Evolutionary conservation across 2,329 filamentous ascomycete species (phyloP).

Genomic region (Aspergillus luchuensis): DNA sequence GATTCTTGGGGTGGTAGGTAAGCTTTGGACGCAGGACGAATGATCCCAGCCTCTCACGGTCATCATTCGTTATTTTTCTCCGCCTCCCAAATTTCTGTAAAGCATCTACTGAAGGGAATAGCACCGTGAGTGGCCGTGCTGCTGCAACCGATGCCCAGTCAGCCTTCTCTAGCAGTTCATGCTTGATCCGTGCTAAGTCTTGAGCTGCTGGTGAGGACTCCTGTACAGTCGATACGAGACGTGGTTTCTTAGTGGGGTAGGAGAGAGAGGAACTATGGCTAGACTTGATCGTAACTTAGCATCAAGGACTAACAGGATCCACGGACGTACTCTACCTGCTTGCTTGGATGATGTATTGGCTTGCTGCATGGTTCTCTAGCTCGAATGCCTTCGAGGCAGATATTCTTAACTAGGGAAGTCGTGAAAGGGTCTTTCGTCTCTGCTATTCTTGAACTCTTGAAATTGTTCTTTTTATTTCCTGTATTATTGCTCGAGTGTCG

Average conservation of each 20-base stretch:
- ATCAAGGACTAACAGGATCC: not conserved
- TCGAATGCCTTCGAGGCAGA: conserved; percentile 1
- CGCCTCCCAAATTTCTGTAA: conserved; percentile 39
- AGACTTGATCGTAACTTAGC: not conserved
- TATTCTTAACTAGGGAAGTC: conserved; percentile 16
- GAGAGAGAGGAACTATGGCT: not conserved
- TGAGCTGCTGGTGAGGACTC: not conserved
- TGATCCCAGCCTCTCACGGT: conserved; percentile 29
- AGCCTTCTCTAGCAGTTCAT: conserved; percentile 34
- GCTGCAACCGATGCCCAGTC: conserved; percentile 44
- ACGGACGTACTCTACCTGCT: not conserved
- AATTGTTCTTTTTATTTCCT: conserved; percentile 36
- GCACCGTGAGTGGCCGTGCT: conserved; percentile 37
- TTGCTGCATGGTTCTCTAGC: not conserved
- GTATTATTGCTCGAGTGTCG: conserved; percentile 38
- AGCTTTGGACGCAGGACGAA: conserved; percentile 5
- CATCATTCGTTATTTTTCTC: conserved; percentile 35
- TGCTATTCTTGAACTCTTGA: conserved; percentile 33
- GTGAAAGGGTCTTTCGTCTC: conserved; percentile 17
- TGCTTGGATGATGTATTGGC: not conserved
- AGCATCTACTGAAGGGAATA: conserved; percentile 33
- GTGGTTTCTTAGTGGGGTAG: not conserved
- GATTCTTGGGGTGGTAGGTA: not conserved
- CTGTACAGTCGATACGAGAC: not conserved
- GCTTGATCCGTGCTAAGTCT: conserved; percentile 33